Evolutionary conservation across 2,329 filamentous ascomycete genomes (phyloP), one percentile per base, ranked within the genome.

Genomic region (Microsporum canis): DNA sequence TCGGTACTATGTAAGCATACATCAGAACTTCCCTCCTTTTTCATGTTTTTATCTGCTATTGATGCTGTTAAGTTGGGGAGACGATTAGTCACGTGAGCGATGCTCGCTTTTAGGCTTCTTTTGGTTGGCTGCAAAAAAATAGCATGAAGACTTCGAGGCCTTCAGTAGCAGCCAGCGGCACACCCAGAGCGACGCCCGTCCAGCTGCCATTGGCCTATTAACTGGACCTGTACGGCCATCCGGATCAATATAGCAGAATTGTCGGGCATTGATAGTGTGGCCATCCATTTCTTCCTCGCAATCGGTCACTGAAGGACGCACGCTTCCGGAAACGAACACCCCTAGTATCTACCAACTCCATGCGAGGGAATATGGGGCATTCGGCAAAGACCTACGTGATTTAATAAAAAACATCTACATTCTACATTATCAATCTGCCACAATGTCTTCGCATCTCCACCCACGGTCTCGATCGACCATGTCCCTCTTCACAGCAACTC

Each of bases 391-490:
- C 6, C 14, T 34, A 36, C 33, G 36, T 34, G 7, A 55, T 23
- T 23, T 5, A 36, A 34, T 31, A n/a, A 55, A 34, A 14, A 38
- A 23, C 41, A 41, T 7, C 34, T 14, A n/a, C 55, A 27, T 12
- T 36, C 36, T 29, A 12, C 3, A 23, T 12, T 33, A 23, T 57
- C 39, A 17, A 3, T 6, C 55, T 4, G 23, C 12, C 41, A 29
- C 71, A 72, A 94, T 94, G 88, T 86, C 89, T 69, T 88, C 84
- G 45, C 79, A 92, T 76, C 85, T 99, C 47, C 94, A 99, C 75
- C 94, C 94, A 38, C 87, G 91, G 74, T 97, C 92, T 67, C 87
- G 89, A 69, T 89, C 90, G 78, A 99, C 94, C 68, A 91, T 88
- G 61, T 94, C 91, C 53, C 86, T 99, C 63, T 99, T 99, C 78